phyloP scores from a whole-genome alignment of 208 protist species.

The Wallacemonas sp. region DNA sequence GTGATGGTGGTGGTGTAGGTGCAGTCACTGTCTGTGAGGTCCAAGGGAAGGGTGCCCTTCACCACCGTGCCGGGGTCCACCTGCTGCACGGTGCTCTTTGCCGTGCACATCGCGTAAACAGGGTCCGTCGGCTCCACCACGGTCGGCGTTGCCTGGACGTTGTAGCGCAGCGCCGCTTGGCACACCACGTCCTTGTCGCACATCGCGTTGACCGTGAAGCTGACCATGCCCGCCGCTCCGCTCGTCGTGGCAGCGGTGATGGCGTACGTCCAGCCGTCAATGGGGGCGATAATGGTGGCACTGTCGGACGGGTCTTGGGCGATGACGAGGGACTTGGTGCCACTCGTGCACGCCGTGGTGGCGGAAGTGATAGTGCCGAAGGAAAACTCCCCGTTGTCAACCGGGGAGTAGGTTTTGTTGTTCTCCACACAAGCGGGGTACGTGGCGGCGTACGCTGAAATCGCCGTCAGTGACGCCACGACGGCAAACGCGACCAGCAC shows the following conservation, averaged over 20 bases:
- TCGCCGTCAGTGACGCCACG: background rate
- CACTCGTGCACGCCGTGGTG: background rate
- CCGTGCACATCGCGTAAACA: slow-evolving; percentile 9
- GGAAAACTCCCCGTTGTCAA: slow-evolving; percentile 10
- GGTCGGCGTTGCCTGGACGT: slow-evolving; percentile 12
- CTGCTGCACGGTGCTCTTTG: slow-evolving; percentile 12
- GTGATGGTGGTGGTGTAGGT: slow-evolving; percentile 9
- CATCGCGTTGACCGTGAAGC: slow-evolving; percentile 43
- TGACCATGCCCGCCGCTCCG: slow-evolving; percentile 13
- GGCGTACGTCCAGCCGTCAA: slow-evolving; percentile 44
- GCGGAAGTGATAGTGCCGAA: slow-evolving; percentile 3
- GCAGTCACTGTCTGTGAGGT: slow-evolving; percentile 5
- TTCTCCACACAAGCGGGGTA: slow-evolving; percentile 1
- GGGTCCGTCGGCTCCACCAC: background rate
- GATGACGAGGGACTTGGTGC: slow-evolving; percentile 1
- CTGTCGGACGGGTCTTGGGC: slow-evolving; percentile 1
- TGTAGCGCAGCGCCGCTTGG: slow-evolving; percentile 31
- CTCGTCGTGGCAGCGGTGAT: slow-evolving; percentile 16
- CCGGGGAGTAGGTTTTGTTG: slow-evolving; percentile 11
- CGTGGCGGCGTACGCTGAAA: background rate
- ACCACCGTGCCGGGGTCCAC: slow-evolving; percentile 1
- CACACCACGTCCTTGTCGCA: slow-evolving; percentile 40
- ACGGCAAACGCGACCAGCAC: background rate
- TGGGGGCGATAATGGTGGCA: slow-evolving; percentile 20
- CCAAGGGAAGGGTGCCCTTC: slow-evolving; percentile 15